Evolutionary conservation across 1,284 basidiomycete genomes (phyloP).

Genomic region (Calocybe gambosa): DNA sequence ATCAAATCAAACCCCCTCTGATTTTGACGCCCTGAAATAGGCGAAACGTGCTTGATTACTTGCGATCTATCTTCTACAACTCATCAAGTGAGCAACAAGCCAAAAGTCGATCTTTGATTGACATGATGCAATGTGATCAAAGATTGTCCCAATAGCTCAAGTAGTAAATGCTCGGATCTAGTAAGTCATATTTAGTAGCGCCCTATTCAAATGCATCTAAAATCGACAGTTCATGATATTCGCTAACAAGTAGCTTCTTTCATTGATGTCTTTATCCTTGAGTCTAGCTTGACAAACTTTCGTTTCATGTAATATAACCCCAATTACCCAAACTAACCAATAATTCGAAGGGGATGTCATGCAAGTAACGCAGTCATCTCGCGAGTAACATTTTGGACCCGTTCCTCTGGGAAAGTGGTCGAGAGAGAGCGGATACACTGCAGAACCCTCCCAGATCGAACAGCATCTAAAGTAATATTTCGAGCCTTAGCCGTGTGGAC

Average conservation of each 20-base stretch:
- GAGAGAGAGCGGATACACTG: conserved; percentile 36
- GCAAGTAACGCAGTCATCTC: conserved; percentile 40
- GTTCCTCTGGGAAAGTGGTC: conserved; percentile 47
- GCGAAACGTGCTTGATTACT: conserved; percentile 1
- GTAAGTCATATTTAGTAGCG: neutral
- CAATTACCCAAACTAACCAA: conserved; percentile 1
- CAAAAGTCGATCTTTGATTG: neutral
- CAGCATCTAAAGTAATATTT: conserved; percentile 28
- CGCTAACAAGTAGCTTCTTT: neutral
- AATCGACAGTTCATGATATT: neutral
- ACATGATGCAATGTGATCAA: neutral
- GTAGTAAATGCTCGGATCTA: neutral
- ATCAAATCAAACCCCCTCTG: neutral
- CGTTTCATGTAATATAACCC: too few relatives aligned
- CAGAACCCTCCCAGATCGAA: conserved; percentile 35
- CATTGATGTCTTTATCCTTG: neutral
- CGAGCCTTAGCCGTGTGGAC: conserved; percentile 40
- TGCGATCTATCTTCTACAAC: conserved; percentile 1
- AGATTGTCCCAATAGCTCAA: neutral
- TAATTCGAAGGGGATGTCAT: conserved; percentile 2
- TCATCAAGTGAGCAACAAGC: neutral
- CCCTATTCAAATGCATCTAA: neutral
- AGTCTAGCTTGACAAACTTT: neutral
- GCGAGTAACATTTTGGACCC: conserved; percentile 43
- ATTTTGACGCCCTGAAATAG: neutral